Evolutionary conservation across 192 early-diverging fungal genomes (phyloP), one percentile per base, ranked within the genome.

Genomic region (Kappamyces sp.): DNA sequence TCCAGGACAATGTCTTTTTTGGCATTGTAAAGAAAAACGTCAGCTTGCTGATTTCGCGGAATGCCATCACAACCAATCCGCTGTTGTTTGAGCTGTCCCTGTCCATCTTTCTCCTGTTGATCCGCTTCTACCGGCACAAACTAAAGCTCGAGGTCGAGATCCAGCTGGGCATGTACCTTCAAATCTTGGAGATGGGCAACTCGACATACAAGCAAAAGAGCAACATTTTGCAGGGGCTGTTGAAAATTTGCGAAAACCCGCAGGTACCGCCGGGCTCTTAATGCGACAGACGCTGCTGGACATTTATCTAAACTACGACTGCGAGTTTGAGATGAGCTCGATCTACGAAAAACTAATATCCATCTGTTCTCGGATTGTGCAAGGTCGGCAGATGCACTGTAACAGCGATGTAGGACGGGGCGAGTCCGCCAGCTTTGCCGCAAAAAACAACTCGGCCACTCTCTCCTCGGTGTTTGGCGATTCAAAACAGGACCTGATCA

Each of bases 291-390:
- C 73, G 3, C 59, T 85, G 1, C 73, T 69, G 13, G 83, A 85
- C 61, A 47, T 84, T 32, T 85, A 79, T 52, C 10, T 85, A 44
- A 85, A 85, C 58, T 81, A 84, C 67, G 83, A 84, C 63, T 79
- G 78, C 61, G 80, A 84, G 41, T 58, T 84, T 2, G 59, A 64
- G 23, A 64, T 69, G 58, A 65, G 65, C 12, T 73, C 74, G 4
- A 6, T 84, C 4, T 78, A 76, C 55, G 82, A 84, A 48, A 69
- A 71, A 34, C 69, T 84, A 51, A 61, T 84, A 13, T 64, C 47
- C 34, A 69, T 68, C 0, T 77, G 76, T 59, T 72, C 72, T 2
- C 47, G 68, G 15, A 66, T 73, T 3, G 66, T 76, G 5, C 78
- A 79, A 59, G 75, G 73, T 1, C 62, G 0, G 23, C 23, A 23